Evolutionary conservation across 163 green algal genomes (phyloP).

Genomic region (Scenedesmus sp.): DNA sequence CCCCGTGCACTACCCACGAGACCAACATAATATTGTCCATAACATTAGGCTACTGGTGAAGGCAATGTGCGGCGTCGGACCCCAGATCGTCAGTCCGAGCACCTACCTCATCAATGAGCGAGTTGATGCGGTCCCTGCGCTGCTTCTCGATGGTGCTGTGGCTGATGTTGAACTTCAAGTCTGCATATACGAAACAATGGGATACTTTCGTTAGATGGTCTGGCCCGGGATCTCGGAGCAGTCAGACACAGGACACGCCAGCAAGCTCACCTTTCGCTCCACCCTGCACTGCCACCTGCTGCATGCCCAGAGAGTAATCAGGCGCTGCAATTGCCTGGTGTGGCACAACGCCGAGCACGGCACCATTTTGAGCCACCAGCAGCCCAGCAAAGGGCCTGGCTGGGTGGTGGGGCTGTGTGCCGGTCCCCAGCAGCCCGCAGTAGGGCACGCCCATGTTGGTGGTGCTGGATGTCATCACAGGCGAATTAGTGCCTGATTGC

Average conservation of each 20-base stretch:
- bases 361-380: not conserved
- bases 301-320: not conserved
- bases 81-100: not conserved
- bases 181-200: not conserved
- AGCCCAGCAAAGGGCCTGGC: not conserved
- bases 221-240: not conserved
- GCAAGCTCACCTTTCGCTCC: not conserved
- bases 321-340: not conserved
- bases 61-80: not conserved
- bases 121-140: conserved; percentile 69
- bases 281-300: not conserved
- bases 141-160: conserved; percentile 71
- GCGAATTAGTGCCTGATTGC: not conserved
- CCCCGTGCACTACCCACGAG: too few relatives aligned
- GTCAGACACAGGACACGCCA: not conserved
- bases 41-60: not conserved
- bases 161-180: conserved; percentile 35
- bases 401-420: not conserved
- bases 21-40: not conserved
- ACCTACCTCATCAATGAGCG: conserved; percentile 65
- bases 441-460: not conserved
- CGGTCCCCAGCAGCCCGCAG: not conserved
- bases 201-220: not conserved
- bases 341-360: not conserved
- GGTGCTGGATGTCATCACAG: not conserved